Base-by-base conservation (phyloP, 192 early-diverging fungal genomes). In the Linnemannia schmuckeri region DNA sequence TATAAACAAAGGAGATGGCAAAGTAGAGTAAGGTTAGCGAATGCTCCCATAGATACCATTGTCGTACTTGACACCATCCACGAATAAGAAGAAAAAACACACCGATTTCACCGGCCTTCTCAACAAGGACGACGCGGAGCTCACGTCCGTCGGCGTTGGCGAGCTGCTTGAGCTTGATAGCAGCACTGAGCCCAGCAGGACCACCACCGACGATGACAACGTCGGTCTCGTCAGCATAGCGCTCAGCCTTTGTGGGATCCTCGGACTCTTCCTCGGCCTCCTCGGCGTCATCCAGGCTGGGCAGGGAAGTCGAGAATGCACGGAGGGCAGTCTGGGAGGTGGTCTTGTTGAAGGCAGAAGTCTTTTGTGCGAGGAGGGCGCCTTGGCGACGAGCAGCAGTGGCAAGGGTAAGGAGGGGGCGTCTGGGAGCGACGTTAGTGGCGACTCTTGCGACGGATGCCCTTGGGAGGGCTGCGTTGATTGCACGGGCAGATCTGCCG, bases 191-290 rank as follows among this genome's bases (percentile, higher is more conserved):
- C 40, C 98, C 98, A 49, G 97, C 93, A 30, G 98, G 98, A 3
- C 98, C 98, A 49, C 92, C 98, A 41, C 98, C 98, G 40, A 99
- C 95, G 80, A 99, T 98, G 38, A 96, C 96, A 1, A 99, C 97
- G 77, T 99, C 98, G 46, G 97, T 96, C 70, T 98, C 97, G 81
- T 98, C 97, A 1, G 89, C 93, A 82, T 92, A 94, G 27, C 93
- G 92, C 76, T 94, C 92, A 24, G 87, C 91, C n/a, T 84, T 80
- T 35, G 88, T 88, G 17, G 90, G 90, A 61, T 92, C 90, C 63
- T 94, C 90, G 13, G 88, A 89, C 17, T 83, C 85, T 4, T 90
- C 80, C n/a, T 89, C 89, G 49, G 78, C 55, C 44, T 86, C 85
- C 15, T 80, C 79, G 37, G 54, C 38, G 30, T 42, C 81, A 70